A percentile compares a stretch with the other conserved stretches of the same genome.
These are phyloP conservation scores for Cyclotella sp. DNA, from an alignment of 108 stramenopile genomes.

Conservation along the genomic window DNA sequence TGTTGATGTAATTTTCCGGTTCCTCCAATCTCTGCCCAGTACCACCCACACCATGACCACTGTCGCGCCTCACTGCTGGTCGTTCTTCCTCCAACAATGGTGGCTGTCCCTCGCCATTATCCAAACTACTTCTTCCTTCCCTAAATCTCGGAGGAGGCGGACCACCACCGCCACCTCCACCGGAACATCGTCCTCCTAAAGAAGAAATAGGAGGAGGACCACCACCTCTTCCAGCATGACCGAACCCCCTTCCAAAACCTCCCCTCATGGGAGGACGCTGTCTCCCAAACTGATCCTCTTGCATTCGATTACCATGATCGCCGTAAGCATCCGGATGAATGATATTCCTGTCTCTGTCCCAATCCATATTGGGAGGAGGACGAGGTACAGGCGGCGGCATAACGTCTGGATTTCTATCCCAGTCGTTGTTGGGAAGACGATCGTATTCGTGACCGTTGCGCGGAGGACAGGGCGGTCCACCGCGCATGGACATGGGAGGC, in stretches of 20 bases:
- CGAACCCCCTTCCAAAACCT: constrained; percentile 2
- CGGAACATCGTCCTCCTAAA: background rate
- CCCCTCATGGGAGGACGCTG: constrained; percentile 35
- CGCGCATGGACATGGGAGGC: no score
- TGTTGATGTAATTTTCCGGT: background rate
- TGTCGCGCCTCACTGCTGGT: background rate
- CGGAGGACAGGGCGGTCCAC: background rate
- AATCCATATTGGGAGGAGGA: constrained; percentile 12
- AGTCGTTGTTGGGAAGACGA: background rate
- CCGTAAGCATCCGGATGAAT: background rate
- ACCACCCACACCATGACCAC: background rate
- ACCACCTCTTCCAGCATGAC: constrained; percentile 21
- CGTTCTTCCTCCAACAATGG: background rate
- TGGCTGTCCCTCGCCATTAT: background rate
- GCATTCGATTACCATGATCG: background rate
- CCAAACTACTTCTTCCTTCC: background rate
- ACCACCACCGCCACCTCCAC: constrained; percentile 4
- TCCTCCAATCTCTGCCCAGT: background rate
- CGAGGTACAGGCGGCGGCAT: background rate
- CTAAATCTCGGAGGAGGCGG: constrained; percentile 14
- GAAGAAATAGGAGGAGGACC: constrained; percentile 14
- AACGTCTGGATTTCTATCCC: background rate
- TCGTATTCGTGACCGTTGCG: background rate
- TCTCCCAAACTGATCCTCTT: constrained; percentile 56
- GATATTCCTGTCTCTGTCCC: constrained; percentile 5